Evolutionary conservation across 192 early-diverging fungal genomes (phyloP), one percentile per base, ranked within the genome.

Genomic region (Geranomyces variabilis): DNA sequence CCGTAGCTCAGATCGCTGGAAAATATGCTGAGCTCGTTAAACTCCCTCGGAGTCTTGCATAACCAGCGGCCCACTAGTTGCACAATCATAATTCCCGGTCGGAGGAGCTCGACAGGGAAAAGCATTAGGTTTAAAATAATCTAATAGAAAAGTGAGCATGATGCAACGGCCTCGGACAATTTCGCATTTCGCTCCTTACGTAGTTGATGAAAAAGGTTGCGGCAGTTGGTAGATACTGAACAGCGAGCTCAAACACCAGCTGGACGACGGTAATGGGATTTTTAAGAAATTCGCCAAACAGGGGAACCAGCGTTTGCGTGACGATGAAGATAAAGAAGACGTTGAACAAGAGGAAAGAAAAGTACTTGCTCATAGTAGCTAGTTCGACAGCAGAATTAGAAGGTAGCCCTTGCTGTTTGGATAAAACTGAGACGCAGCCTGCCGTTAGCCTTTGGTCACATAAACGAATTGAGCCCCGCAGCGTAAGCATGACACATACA

Each of bases 191-290:
- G n/a, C n/a, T 14, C 65, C 63, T 67, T 46, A 77, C 67, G 63
- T 80, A 86, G 55, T 80, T 81, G 55, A 80, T 82, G 58, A 84
- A 86, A 55, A 86, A 86, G 17, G 82, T 70, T 1, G 82, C 71
- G 19, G 70, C 82, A 34, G 14, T 30, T 44, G 85, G 82, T 21
- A 86, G 49, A 0, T 66, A 68, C 1, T 28, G 45, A 24, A 77
- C 76, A 49, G 83, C 63, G 19, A 71, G 43, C 36, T 41, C 5
- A 41, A 41, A 41, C 10, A 41, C 10, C 36, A 41, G 10, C 19
- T 75, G 62, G 41, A 83, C 59, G 43, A 81, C 73, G 15, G 59
- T 49, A 6, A 69, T 48, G 19, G 85, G 85, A 53, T 84, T 79
- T 0, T 60, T 1, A 15, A 77, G 73, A 41, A 85, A 63, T 22